Base-by-base conservation (phyloP, 805 yeast species). In the Nakazawaea ishiwadae region DNA sequence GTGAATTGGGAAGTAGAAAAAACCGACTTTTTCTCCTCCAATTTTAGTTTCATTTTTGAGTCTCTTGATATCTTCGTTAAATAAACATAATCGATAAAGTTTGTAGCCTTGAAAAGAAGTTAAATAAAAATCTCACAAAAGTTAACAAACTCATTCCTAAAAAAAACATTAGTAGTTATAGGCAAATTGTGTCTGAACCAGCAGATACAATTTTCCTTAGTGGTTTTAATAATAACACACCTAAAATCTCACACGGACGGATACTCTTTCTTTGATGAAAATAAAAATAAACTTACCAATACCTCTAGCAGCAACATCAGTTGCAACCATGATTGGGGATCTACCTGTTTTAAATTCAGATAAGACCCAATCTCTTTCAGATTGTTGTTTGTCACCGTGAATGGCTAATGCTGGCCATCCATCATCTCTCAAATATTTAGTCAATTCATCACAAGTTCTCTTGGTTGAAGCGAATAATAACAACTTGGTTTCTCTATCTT, bases 221-320 rank as follows among this genome's bases (percentile, higher is more conserved):
- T n/a, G n/a, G n/a, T n/a, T n/a, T n/a, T n/a, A n/a, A n/a, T n/a
- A n/a, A n/a, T n/a, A n/a, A n/a, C n/a, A n/a, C n/a, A n/a, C n/a
- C n/a, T n/a, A n/a, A 23, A 10, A 23, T 23, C 10, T 23, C 10
- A 23, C 10, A 23, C 26, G 10, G 10, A 23, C 26, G 10, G 7
- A 8, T 7, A 23, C 7, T 8, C 7, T 23, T 23, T 23, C 26
- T 10, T 10, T 23, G 7, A 8, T 23, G 26, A 23, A 23, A 8
- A 8, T 23, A 30, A 40, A 44, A 48, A 50, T 46, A 61, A 65
- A 86, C 96, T 69, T 87, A 88, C 96, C 97, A 73, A 93, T 89
- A 81, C 99, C 99, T 78, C 99, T 86, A 52, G 99, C 96, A 49
- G 99, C 99, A 65, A 93, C 99, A 68, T 93, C 99, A 51, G 99